A percentile compares a stretch with the other conserved stretches of the same genome.
phyloP scores from a whole-genome alignment of 768 basidiomycete species.

The Tricholoma terreum region DNA sequence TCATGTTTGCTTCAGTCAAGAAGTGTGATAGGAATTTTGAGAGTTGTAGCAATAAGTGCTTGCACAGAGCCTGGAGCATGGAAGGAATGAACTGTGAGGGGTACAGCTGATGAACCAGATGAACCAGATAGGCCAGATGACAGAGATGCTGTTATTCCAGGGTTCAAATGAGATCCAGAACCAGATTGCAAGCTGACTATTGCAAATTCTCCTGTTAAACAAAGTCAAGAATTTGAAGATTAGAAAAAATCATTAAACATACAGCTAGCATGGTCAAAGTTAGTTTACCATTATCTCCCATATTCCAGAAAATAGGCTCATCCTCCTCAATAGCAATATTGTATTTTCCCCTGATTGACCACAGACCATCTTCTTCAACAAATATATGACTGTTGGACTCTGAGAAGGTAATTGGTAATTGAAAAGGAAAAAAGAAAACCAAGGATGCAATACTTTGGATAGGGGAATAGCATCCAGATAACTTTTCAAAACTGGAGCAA shows the following conservation, averaged over 20 bases:
- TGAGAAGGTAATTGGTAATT: neutral
- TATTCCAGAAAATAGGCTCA: neutral
- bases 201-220: neutral
- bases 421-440: neutral
- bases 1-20: neutral
- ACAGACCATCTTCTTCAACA: slow-evolving; percentile 7
- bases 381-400: neutral
- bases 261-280: neutral
- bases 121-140: neutral
- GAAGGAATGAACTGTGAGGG: neutral
- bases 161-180: neutral
- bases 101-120: neutral
- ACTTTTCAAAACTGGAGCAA: too few species aligned
- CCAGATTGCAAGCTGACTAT: neutral
- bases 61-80: neutral
- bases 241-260: neutral
- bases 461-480: neutral
- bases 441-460: slow-evolving; percentile 3
- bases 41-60: neutral
- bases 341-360: slow-evolving; percentile 6
- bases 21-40: neutral
- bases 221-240: neutral
- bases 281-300: neutral
- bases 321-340: neutral
- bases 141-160: neutral